phyloP scores from a whole-genome alignment of 225 moss, liverwort and hornwort genomes.

The Polytrichum commune region DNA sequence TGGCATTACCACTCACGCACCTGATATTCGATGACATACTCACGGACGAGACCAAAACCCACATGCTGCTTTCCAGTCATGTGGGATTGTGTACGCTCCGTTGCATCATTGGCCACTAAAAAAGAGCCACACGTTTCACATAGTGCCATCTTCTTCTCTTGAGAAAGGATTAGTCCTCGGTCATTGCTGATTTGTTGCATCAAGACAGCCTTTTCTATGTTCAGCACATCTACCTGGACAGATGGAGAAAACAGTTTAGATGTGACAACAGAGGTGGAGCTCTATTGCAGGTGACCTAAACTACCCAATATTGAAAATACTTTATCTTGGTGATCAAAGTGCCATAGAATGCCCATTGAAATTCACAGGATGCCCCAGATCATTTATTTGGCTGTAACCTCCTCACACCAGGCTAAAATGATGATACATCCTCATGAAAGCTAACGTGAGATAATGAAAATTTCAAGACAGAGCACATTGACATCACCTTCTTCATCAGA shows the following conservation, averaged over 20 bases:
- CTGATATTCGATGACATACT: conserved; percentile 58
- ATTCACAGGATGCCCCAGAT: too few relatives aligned
- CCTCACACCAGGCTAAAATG: too few relatives aligned
- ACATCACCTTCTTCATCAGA: conserved; percentile 83
- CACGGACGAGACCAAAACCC: conserved; percentile 85
- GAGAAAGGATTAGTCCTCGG: conserved; percentile 74
- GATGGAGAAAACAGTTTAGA: neutral
- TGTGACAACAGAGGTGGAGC: neutral
- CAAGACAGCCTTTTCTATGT: conserved; percentile 67
- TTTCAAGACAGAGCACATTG: neutral
- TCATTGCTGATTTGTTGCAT: conserved; percentile 87
- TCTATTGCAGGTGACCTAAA: neutral
- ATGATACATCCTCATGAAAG: too few relatives aligned
- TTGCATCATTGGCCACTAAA: conserved; percentile 86
- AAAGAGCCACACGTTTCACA: conserved; percentile 96
- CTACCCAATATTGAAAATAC: too few relatives aligned
- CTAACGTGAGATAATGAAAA: too few relatives aligned
- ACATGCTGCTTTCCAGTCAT: conserved; percentile 97
- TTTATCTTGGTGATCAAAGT: too few relatives aligned
- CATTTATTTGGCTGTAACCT: too few relatives aligned
- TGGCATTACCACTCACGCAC: conserved; percentile 8
- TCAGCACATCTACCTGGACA: conserved; percentile 69
- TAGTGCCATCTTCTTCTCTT: conserved; percentile 95
- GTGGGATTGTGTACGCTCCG: conserved; percentile 89
- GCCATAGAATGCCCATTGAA: too few relatives aligned